Evolutionary conservation across 1,284 basidiomycete genomes (phyloP).

Genomic region (Leccinum pachyderme): DNA sequence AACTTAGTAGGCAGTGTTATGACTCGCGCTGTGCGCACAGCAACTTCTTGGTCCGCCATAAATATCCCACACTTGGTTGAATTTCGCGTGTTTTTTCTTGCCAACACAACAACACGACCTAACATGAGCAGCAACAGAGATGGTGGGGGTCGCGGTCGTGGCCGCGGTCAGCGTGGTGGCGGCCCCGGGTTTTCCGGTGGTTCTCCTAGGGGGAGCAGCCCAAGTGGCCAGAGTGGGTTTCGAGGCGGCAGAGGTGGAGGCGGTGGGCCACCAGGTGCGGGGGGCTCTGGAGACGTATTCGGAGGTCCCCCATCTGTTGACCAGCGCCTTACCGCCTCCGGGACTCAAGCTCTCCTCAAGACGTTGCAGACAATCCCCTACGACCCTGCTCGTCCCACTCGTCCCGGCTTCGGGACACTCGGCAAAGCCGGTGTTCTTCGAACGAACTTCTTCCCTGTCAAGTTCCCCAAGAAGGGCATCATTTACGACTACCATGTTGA

Average conservation of each 20-base stretch:
- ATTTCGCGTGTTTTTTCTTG: not conserved
- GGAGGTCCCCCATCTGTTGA: slow-evolving; percentile 44
- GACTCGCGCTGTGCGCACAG: not conserved
- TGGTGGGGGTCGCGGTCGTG: slow-evolving; percentile 18
- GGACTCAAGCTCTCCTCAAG: slow-evolving; percentile 38
- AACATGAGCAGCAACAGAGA: slow-evolving; percentile 24
- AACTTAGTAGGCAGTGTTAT: not conserved
- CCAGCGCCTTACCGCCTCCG: slow-evolving; percentile 39
- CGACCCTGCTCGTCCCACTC: slow-evolving; percentile 49
- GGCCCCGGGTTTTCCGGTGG: slow-evolving; percentile 4
- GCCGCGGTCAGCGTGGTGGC: slow-evolving; percentile 13
- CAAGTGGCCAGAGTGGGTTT: slow-evolving; percentile 15
- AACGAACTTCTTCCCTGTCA: slow-evolving; percentile 67
- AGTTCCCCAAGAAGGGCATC: slow-evolving; percentile 41
- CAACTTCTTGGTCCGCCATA: not conserved
- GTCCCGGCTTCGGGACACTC: slow-evolving; percentile 63
- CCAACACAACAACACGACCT: not conserved
- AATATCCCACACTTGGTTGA: not conserved
- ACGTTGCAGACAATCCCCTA: slow-evolving; percentile 41
- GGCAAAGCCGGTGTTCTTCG: slow-evolving; percentile 55
- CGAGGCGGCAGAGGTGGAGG: slow-evolving; percentile 15
- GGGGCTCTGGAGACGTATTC: slow-evolving; percentile 41
- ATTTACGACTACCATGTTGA: slow-evolving; percentile 63
- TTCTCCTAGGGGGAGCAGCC: slow-evolving; percentile 11
- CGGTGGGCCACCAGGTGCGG: slow-evolving; percentile 32